Evolutionary conservation across 1,284 basidiomycete genomes (phyloP).

Genomic region (Laetiporus sulphureus): DNA sequence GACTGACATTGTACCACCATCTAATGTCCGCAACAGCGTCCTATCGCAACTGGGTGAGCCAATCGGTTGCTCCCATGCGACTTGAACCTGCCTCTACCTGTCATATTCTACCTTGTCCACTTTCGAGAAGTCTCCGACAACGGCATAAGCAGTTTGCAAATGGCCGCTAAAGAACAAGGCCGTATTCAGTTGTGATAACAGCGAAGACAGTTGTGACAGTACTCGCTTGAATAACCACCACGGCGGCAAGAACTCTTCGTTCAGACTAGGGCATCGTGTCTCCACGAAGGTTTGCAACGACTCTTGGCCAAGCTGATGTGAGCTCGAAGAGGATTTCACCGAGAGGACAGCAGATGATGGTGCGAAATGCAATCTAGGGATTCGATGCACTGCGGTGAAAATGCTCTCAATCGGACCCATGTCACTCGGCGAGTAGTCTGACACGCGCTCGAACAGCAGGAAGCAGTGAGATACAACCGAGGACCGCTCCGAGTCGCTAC

Average conservation of each 20-base stretch:
- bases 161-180: constrained; percentile 46
- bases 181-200: no score
- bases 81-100: constrained; percentile 35
- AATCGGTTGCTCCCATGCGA: not conserved
- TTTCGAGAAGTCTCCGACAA: constrained; percentile 66
- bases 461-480: no score
- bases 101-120: constrained; percentile 67
- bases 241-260: constrained; percentile 44
- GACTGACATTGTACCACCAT: constrained; percentile 67
- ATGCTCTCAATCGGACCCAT: constrained; percentile 29
- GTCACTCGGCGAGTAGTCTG: no score
- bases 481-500: no score
- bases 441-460: no score
- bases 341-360: constrained; percentile 31
- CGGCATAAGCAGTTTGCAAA: constrained; percentile 66
- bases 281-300: constrained; percentile 51
- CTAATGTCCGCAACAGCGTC: constrained; percentile 51
- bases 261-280: constrained; percentile 50
- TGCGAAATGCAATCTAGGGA: constrained; percentile 29
- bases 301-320: constrained; percentile 24
- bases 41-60: constrained; percentile 28
- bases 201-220: no score
- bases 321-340: constrained; percentile 31
- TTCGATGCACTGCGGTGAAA: constrained; percentile 15
- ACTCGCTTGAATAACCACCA: constrained; percentile 50